A percentile compares a stretch with the other conserved stretches of the same genome.
Evolutionary conservation across 2,329 filamentous ascomycete genomes (phyloP).

Genomic region (Penicillium sp.): DNA sequence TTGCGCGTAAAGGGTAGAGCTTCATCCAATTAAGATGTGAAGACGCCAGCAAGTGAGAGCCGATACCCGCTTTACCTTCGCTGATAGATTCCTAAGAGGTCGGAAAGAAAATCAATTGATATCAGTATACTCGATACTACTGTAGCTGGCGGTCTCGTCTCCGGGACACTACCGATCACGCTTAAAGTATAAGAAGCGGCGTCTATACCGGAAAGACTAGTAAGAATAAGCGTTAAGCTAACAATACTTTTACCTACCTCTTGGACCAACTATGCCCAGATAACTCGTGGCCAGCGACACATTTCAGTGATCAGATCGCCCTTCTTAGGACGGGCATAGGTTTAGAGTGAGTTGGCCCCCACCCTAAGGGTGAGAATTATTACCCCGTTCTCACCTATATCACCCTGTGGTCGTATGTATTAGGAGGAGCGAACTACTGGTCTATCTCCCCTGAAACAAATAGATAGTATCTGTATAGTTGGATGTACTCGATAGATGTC

Average conservation of each 20-base stretch:
- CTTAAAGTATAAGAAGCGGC: background rate
- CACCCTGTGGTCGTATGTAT: background rate
- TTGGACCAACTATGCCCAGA: background rate
- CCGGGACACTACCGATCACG: background rate
- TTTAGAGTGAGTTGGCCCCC: background rate
- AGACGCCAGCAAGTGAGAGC: background rate
- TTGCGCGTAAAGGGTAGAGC: background rate
- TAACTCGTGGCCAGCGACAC: background rate
- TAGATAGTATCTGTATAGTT: background rate
- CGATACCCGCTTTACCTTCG: background rate
- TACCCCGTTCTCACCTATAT: background rate
- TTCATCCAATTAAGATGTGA: background rate
- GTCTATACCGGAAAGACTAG: background rate
- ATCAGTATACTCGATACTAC: background rate
- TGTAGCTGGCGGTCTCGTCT: background rate
- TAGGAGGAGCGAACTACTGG: background rate
- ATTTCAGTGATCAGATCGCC: background rate
- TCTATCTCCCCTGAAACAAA: background rate
- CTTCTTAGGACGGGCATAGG: background rate
- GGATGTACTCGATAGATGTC: background rate
- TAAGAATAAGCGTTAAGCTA: background rate
- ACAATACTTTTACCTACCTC: background rate
- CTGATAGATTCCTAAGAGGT: background rate
- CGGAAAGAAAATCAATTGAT: background rate
- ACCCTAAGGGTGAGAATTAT: background rate